Evolutionary conservation across 1,139 yeast genomes (phyloP), one percentile per base, ranked within the genome.

Genomic region (Saccharomycopsis crataegensis): DNA sequence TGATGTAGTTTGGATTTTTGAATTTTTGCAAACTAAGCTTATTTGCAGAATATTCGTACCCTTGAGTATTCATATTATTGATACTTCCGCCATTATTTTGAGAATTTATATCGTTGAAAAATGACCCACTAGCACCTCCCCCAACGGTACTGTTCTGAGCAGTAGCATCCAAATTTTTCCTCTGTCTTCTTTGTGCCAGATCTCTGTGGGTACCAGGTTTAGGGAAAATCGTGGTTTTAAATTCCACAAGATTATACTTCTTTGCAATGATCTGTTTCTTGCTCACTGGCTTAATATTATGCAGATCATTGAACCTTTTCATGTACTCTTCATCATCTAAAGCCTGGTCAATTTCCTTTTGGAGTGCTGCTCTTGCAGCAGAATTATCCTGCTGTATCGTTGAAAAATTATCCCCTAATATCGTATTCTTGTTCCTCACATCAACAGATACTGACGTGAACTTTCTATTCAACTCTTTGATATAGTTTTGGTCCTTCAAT

Each of bases 11-110:
- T 6, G 54, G 41, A 14, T 37, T 46, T 43, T 44, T 51, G 45
- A 56, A 49, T 43, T 51, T 52, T 43, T 53, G 54, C 37, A 56
- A 43, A 28, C 50, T 50, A 11, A 55, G 43, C 16, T 42, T 43
- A 37, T 55, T 50, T 5, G 14, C 16, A 31, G 28, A 22, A 14
- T 22, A 32, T 8, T 38, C 34, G 16, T 34, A 14, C 2, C 14
- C 16, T 11, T 48, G 22, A 8, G n/a, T 34, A 11, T 31, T 28
- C 6, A 12, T 34, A 16, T 17, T 36, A 14, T 12, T 47, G 42
- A 14, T 28, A 36, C 14, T n/a, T 2, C 4, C 28, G 4, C 28
- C 28, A 22, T 22, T 22, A 22, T 22, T 2, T 22, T 22, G 28
- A 22, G 28, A 22, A 4, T 22, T 22, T 4, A 22, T 22, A 22